Conservation (phyloP, 768 basidiomycete species). For the Russula abietina region DNA sequence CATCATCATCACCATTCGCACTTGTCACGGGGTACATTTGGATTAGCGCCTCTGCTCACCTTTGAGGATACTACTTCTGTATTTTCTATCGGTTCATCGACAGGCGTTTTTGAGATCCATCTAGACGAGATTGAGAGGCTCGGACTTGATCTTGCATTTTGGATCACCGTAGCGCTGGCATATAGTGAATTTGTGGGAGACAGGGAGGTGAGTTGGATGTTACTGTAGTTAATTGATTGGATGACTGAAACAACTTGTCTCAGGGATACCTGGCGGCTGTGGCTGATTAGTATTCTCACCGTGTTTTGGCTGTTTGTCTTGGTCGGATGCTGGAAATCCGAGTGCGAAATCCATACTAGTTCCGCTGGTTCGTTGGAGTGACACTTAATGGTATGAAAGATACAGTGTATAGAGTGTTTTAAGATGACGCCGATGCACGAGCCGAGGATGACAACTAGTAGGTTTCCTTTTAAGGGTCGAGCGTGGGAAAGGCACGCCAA, state of each 20-base stretch:
- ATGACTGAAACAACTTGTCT: constrained; percentile 3
- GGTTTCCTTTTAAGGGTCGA: neutral
- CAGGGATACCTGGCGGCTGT: constrained; percentile 33
- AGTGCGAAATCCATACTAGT: neutral
- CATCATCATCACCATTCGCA: constrained; percentile 1
- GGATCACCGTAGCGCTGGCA: constrained; percentile 66
- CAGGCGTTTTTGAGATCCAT: constrained; percentile 62
- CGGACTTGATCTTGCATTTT: constrained; percentile 73
- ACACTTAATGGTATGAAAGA: neutral
- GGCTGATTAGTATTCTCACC: constrained; percentile 25
- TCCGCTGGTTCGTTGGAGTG: neutral
- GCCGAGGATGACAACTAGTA: constrained; percentile 1
- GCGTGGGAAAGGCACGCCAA: constrained; percentile 3
- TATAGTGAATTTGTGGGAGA: constrained; percentile 76
- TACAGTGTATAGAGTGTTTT: neutral
- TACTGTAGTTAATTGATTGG: neutral
- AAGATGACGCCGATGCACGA: neutral
- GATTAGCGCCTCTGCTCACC: constrained; percentile 46
- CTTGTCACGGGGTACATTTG: constrained; percentile 19
- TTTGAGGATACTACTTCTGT: constrained; percentile 72
- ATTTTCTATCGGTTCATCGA: constrained; percentile 49
- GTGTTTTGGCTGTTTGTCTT: neutral
- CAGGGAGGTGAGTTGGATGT: constrained; percentile 51
- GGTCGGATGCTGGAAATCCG: neutral
- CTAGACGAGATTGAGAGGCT: constrained; percentile 46